Conservation (phyloP, 2,329 filamentous ascomycete genomes). For the Aspergillus amoenus region DNA sequence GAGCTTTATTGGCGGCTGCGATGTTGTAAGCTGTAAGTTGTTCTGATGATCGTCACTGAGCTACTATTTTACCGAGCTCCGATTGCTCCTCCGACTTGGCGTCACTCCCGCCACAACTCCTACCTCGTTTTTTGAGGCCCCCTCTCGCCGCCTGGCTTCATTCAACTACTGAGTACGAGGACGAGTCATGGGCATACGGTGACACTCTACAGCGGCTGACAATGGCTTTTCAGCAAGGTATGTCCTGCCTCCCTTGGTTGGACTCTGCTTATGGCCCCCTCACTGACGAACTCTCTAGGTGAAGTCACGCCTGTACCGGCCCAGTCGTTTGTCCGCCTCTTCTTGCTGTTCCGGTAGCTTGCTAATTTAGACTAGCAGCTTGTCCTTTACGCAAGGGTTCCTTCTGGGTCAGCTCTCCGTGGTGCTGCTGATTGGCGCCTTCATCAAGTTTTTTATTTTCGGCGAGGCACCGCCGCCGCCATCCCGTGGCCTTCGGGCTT, state of each 20-base stretch:
- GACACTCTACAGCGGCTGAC: conserved; percentile 24
- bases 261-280: neutral
- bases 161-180: conserved; percentile 14
- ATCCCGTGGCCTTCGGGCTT: conserved; percentile 72
- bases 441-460: conserved; percentile 99
- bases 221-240: conserved; percentile 36
- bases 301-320: conserved; percentile 30
- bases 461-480: conserved; percentile 86
- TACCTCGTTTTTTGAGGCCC: neutral
- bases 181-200: conserved; percentile 25
- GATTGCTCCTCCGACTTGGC: conserved; percentile 6
- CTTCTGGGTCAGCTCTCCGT: conserved; percentile 91
- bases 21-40: neutral
- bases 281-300: conserved; percentile 25
- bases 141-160: neutral
- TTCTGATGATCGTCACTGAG: neutral
- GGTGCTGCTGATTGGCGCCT: conserved; percentile 83
- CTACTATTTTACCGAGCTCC: neutral
- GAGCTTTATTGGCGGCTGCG: neutral
- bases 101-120: neutral
- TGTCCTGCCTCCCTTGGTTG: neutral
- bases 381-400: conserved; percentile 92
- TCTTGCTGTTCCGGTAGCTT: neutral
- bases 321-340: conserved; percentile 39
- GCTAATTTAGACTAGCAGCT: conserved; percentile 45